Evolutionary conservation across 805 yeast genomes (phyloP).

Genomic region (Torulaspora gathmanii): DNA sequence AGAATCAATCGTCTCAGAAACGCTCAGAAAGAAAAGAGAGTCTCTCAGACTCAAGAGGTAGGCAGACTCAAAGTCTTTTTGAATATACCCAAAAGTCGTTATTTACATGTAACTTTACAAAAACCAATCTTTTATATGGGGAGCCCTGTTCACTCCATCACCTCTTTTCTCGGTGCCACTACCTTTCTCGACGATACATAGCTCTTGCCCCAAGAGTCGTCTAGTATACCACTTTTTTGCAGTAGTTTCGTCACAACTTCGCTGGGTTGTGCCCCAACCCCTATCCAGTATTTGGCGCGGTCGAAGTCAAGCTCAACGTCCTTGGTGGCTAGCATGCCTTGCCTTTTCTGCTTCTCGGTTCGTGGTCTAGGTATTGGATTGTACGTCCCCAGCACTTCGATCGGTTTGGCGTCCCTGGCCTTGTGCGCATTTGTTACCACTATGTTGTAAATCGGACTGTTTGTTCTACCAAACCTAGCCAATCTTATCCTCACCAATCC

Average conservation of each 20-base stretch:
- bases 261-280: constrained; percentile 94
- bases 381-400: constrained; percentile 93
- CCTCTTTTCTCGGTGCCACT: constrained; percentile 25
- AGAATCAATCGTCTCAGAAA: constrained; percentile 6
- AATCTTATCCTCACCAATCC: constrained; percentile 82
- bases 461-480: constrained; percentile 87
- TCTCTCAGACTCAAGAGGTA: constrained; percentile 14
- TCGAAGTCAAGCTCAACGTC: constrained; percentile 80
- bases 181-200: constrained; percentile 18
- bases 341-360: constrained; percentile 46
- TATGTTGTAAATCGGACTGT: constrained; percentile 84
- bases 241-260: constrained; percentile 73
- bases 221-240: constrained; percentile 64
- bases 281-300: constrained; percentile 92
- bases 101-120: constrained; percentile 10
- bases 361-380: constrained; percentile 75
- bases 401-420: constrained; percentile 85
- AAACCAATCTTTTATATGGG: constrained; percentile 2
- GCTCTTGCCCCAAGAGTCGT: constrained; percentile 28
- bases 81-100: background rate
- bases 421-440: constrained; percentile 73
- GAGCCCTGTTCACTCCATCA: constrained; percentile 15
- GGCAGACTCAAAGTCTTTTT: no score
- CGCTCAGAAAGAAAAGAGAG: constrained; percentile 14
- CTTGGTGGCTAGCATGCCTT: constrained; percentile 60